Conservation (phyloP, 371 early-diverging fungal species). For the Haplosporangium sp. region DNA sequence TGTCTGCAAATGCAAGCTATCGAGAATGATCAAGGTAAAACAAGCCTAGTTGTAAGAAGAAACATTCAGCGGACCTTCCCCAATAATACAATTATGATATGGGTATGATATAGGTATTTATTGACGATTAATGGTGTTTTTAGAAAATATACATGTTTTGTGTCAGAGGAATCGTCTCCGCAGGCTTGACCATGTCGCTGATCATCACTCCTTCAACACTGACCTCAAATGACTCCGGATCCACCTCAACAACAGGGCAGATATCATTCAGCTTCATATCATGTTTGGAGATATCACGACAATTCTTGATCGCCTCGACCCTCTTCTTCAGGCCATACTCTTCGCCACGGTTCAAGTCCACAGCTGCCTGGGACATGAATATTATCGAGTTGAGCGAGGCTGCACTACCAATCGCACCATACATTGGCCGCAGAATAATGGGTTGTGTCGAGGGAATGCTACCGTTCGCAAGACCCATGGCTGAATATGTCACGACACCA, state of each 20-base stretch:
- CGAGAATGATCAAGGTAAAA: too few relatives aligned
- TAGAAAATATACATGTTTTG: conserved; percentile 83
- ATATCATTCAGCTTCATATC: conserved; percentile 88
- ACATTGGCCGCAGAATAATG: conserved; percentile 85
- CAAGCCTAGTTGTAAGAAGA: too few relatives aligned
- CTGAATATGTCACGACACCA: conserved; percentile 83
- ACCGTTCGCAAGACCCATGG: conserved; percentile 92
- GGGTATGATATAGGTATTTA: too few relatives aligned
- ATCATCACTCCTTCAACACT: conserved; percentile 79
- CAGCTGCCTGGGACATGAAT: conserved; percentile 84
- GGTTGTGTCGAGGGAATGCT: conserved; percentile 94
- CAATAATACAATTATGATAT: too few relatives aligned
- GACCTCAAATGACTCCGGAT: conserved; percentile 92
- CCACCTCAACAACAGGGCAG: conserved; percentile 81
- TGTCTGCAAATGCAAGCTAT: too few relatives aligned
- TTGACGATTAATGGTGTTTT: not conserved
- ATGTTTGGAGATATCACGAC: conserved; percentile 80
- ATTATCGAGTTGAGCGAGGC: conserved; percentile 69
- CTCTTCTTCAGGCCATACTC: conserved; percentile 76
- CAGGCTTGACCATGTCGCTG: conserved; percentile 73
- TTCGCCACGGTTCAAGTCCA: conserved; percentile 65
- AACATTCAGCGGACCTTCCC: too few relatives aligned
- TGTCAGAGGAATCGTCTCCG: conserved; percentile 76
- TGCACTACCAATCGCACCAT: conserved; percentile 72
- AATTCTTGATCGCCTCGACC: conserved; percentile 78